Evolutionary conservation across 2,329 filamentous ascomycete genomes (phyloP).

Genomic region (Curvularia hawaiiensis): DNA sequence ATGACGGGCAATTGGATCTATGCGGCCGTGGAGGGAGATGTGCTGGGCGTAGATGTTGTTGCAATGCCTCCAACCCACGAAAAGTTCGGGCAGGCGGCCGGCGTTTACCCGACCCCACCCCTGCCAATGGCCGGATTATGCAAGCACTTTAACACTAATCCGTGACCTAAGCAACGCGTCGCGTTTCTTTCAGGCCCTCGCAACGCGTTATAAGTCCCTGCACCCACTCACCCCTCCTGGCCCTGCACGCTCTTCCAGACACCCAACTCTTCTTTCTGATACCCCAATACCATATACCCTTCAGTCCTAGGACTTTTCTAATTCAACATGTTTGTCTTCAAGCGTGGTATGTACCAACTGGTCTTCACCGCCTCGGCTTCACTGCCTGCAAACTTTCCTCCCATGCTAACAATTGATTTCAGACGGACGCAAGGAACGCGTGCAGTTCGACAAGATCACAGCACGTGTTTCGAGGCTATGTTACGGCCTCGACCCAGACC

Average conservation of each 20-base stretch:
- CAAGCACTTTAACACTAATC: conserved; percentile 33
- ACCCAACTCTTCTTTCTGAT: conserved; percentile 29
- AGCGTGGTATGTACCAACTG: conserved; percentile 46
- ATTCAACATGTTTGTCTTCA: conserved; percentile 50
- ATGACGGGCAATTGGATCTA: conserved; percentile 55
- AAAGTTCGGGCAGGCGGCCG: conserved; percentile 34
- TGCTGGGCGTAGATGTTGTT: conserved; percentile 11
- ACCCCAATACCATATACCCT: conserved; percentile 35
- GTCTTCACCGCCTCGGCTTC: conserved; percentile 15
- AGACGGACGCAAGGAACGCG: conserved; percentile 99
- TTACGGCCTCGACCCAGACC: conserved; percentile 93
- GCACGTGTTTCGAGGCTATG: conserved; percentile 96
- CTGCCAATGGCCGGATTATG: conserved; percentile 11
- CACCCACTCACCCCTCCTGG: conserved; percentile 22
- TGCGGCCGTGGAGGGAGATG: conserved; percentile 9
- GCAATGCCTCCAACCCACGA: conserved; percentile 18
- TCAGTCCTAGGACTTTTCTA: conserved; percentile 24
- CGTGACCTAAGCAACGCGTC: conserved; percentile 24
- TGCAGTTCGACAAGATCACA: conserved; percentile 99
- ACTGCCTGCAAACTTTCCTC: conserved; percentile 25
- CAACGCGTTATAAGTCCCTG: conserved; percentile 38
- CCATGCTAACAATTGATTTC: conserved; percentile 32
- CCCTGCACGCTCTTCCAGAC: conserved; percentile 28
- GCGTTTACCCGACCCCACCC: conserved; percentile 23
- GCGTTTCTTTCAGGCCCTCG: conserved; percentile 18